Evolutionary conservation across 2,329 filamentous ascomycete genomes (phyloP).

Genomic region (Paecilomyces sp.): DNA sequence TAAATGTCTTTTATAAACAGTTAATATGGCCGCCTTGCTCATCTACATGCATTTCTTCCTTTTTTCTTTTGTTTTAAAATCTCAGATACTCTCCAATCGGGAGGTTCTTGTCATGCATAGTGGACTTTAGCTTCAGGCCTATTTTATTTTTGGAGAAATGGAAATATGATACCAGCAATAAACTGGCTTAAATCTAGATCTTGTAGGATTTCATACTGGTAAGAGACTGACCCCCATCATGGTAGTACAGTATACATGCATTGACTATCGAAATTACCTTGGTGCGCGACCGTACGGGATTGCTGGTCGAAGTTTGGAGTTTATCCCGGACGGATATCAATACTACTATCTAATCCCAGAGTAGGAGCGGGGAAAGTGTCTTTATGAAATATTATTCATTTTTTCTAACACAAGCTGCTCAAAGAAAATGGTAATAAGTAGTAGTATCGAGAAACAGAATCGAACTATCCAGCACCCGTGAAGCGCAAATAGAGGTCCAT

Average conservation of each 20-base stretch:
- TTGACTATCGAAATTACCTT: too few relatives aligned
- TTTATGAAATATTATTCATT: not conserved
- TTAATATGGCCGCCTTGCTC: not conserved
- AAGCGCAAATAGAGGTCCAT: not conserved
- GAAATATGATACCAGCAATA: not conserved
- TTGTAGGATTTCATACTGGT: not conserved
- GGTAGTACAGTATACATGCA: not conserved
- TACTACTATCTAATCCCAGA: not conserved
- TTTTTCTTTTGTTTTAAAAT: constrained; percentile 6
- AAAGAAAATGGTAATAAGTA: not conserved
- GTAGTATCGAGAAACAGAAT: not conserved
- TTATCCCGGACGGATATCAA: not conserved
- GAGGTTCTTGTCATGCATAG: not conserved
- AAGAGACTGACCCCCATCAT: not conserved
- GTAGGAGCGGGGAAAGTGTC: not conserved
- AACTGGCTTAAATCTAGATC: not conserved
- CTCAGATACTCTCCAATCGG: not conserved
- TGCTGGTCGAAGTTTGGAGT: too few relatives aligned
- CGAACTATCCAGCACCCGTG: not conserved
- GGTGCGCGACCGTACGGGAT: too few relatives aligned
- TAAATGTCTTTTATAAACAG: constrained; percentile 35
- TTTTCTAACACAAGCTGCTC: not conserved
- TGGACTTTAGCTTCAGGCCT: not conserved
- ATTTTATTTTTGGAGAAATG: not conserved
- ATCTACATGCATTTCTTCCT: not conserved